Conservation (phyloP, 179 eudicot species). For the Silene vulgaris region DNA sequence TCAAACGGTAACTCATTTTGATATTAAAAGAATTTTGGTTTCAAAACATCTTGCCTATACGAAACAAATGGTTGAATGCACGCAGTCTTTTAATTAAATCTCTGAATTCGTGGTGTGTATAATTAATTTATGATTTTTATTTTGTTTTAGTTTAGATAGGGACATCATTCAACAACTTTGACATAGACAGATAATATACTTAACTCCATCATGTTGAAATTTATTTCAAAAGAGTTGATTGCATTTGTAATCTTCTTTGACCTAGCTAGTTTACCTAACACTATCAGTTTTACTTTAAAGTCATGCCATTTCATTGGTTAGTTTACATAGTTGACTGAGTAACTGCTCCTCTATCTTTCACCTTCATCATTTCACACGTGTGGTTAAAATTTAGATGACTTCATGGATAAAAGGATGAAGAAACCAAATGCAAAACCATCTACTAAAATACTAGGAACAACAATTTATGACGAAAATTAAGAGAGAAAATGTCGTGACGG, state of each 20-base stretch:
- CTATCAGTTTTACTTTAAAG: conserved; percentile 26
- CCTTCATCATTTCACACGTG: conserved; percentile 27
- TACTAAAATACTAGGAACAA: background rate
- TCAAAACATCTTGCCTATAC: too few species aligned
- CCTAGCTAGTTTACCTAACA: conserved; percentile 28
- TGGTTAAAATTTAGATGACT: background rate
- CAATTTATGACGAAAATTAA: background rate
- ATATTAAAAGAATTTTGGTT: background rate
- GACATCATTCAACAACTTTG: conserved; percentile 39
- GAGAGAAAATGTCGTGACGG: too few species aligned
- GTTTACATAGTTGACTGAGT: conserved; percentile 28
- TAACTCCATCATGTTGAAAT: conserved; percentile 23
- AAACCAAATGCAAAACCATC: background rate
- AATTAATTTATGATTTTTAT: background rate
- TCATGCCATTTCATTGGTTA: conserved; percentile 19
- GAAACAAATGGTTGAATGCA: background rate
- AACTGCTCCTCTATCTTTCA: conserved; percentile 21
- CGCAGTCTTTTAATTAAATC: background rate
- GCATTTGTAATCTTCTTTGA: conserved; percentile 28
- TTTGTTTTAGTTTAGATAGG: conserved; percentile 28
- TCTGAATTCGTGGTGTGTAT: too few species aligned
- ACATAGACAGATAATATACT: conserved; percentile 23
- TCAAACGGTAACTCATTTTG: background rate
- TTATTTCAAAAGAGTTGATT: conserved; percentile 14
- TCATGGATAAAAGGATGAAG: background rate